phyloP scores from a whole-genome alignment of 140 eudicot genomes.

The Anethum foeniculum region DNA sequence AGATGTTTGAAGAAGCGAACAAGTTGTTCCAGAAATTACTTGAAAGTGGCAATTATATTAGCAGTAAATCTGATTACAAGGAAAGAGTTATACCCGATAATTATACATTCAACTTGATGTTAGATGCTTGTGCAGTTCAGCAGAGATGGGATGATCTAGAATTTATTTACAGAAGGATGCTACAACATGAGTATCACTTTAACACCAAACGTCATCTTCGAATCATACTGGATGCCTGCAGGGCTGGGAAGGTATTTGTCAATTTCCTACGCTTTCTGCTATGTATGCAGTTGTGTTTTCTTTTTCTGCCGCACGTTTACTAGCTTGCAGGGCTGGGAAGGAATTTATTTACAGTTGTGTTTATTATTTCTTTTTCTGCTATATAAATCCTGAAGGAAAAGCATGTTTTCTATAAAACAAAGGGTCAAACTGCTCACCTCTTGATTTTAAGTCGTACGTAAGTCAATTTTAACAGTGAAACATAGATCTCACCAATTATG shows the following conservation, averaged over 20 bases:
- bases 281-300: neutral
- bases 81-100: constrained; percentile 56
- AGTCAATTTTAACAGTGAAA: neutral
- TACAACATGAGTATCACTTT: constrained; percentile 58
- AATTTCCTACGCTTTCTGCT: neutral
- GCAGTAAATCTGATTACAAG: constrained; percentile 32
- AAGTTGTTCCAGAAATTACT: constrained; percentile 42
- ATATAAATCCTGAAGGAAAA: neutral
- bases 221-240: constrained; percentile 53
- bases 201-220: constrained; percentile 73
- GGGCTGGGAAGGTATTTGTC: constrained; percentile 70
- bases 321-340: neutral
- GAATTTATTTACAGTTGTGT: neutral
- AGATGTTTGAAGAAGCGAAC: constrained; percentile 65
- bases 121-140: constrained; percentile 50
- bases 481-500: neutral
- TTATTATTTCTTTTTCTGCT: neutral
- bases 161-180: constrained; percentile 51
- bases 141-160: constrained; percentile 72
- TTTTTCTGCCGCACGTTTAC: neutral
- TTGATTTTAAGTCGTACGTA: neutral
- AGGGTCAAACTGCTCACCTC: neutral
- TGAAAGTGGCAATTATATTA: constrained; percentile 33
- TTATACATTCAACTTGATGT: constrained; percentile 67
- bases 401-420: neutral